Conservation (phyloP, 2,329 filamentous ascomycete species). For the Aspergillus carbonarius region DNA sequence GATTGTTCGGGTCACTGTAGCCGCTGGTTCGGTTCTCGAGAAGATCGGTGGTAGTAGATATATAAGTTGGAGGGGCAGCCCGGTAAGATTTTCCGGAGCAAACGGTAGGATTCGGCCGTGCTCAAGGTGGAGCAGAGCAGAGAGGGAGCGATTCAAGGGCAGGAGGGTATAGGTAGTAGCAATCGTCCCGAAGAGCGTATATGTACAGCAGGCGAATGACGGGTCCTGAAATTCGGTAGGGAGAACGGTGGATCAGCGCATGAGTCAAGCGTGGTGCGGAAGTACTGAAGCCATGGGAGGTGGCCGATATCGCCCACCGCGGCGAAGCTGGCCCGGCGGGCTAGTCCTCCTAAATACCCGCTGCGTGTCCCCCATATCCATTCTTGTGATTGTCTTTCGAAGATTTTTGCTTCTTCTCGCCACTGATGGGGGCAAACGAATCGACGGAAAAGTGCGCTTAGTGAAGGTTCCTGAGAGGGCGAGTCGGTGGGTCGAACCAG, state of each 20-base stretch:
- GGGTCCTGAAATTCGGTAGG: constrained; percentile 3
- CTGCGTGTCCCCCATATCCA: neutral
- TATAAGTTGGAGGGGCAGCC: neutral
- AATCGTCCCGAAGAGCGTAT: neutral
- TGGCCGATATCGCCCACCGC: constrained; percentile 32
- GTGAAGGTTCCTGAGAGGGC: constrained; percentile 9
- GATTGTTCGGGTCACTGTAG: neutral
- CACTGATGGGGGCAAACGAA: constrained; percentile 3
- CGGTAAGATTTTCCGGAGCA: neutral
- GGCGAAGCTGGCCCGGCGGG: neutral
- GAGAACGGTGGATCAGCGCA: constrained; percentile 6
- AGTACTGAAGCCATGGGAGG: constrained; percentile 2
- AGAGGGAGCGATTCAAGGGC: neutral
- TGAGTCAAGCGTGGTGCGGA: constrained; percentile 9
- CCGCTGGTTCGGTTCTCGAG: neutral
- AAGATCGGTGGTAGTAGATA: neutral
- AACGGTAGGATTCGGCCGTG: neutral
- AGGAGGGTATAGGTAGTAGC: neutral
- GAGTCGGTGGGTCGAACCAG: constrained; percentile 13
- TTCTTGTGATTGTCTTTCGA: neutral
- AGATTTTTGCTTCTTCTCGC: constrained; percentile 9
- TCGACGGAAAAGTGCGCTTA: constrained; percentile 19
- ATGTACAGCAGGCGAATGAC: neutral
- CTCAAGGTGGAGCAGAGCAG: neutral
- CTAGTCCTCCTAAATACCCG: constrained; percentile 1